Evolutionary conservation across 2,329 filamentous ascomycete genomes (phyloP), one percentile per base, ranked within the genome.

Genomic region (Fusarium brachygibbosum): DNA sequence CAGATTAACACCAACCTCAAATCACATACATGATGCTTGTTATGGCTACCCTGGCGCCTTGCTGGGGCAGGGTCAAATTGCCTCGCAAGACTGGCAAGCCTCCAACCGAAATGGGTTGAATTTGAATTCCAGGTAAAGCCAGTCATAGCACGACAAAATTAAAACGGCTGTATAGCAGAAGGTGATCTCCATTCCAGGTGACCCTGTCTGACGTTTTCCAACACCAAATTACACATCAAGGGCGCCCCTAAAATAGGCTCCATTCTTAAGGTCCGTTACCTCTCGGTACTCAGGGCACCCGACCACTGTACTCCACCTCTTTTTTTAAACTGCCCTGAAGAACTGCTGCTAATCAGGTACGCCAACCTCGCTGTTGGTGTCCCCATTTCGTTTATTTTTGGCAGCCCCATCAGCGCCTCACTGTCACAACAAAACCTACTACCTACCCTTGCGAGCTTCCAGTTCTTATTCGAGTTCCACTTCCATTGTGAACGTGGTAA

Each of bases 371-470:
- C 65, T 40, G 48, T 11, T 19, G 31, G 48, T 51, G 48, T 29
- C 37, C 67, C 67, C 63, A 51, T 70, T 68, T 69, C 67, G 45
- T 70, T 70, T 69, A 68, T 68, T 70, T 70, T 54, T 69, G 67
- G 67, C 32, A 53, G 53, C 45, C 56, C 41, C 25, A 38, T 50
- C 66, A 56, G 66, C 44, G 66, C 66, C 52, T 70, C 66, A 67
- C 50, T 70, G 62, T 49, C 53, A 68, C 48, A 51, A 51, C 34
- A 51, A 44, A 67, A 69, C 62, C 23, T 25, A 25, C 23, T 6
- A 25, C 23, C 23, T 25, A 25, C 23, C 66, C 66, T 64, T 40
- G 61, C 51, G 66, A 70, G 67, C 67, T 70, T 60, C 50, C 63
- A 70, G 51, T 68, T 62, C 66, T 51, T 38, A 51, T 51, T 37